phyloP scores from a whole-genome alignment of 495 filamentous ascomycete genomes.

The Jackrogersella minutella region DNA sequence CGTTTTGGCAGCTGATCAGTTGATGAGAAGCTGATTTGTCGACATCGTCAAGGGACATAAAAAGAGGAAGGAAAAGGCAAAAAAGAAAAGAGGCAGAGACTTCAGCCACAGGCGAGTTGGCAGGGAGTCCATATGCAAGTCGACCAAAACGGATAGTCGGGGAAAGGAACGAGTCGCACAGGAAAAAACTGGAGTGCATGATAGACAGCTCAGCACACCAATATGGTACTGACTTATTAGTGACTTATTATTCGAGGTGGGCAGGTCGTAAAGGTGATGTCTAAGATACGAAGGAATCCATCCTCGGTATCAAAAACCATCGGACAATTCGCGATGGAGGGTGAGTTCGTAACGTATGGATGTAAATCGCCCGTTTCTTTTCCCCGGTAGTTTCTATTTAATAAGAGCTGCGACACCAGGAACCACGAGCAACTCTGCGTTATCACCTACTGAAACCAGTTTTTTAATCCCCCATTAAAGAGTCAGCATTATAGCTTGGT shows the following conservation, averaged over 20 bases:
- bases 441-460: constrained; percentile 42
- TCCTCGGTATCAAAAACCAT: constrained; percentile 13
- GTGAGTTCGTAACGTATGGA: constrained; percentile 10
- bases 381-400: constrained; percentile 30
- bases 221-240: constrained; percentile 6
- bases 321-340: constrained; percentile 15
- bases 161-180: constrained; percentile 37
- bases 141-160: constrained; percentile 40
- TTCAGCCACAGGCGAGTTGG: constrained; percentile 30
- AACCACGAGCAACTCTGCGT: constrained; percentile 10
- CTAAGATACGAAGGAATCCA: constrained; percentile 1
- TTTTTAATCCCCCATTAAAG: constrained; percentile 28
- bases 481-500: constrained; percentile 33
- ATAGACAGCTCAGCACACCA: constrained; percentile 43
- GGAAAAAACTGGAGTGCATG: constrained; percentile 41
- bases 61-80: constrained; percentile 15
- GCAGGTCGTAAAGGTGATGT: constrained; percentile 29
- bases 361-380: constrained; percentile 20
- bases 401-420: constrained; percentile 27
- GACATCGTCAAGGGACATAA: neutral
- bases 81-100: constrained; percentile 35
- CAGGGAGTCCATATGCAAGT: constrained; percentile 39
- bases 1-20: constrained; percentile 43
- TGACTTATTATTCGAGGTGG: constrained; percentile 23
- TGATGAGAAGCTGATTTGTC: constrained; percentile 34